phyloP scores from a whole-genome alignment of 495 filamentous ascomycete species.

The Neurospora sp. region DNA sequence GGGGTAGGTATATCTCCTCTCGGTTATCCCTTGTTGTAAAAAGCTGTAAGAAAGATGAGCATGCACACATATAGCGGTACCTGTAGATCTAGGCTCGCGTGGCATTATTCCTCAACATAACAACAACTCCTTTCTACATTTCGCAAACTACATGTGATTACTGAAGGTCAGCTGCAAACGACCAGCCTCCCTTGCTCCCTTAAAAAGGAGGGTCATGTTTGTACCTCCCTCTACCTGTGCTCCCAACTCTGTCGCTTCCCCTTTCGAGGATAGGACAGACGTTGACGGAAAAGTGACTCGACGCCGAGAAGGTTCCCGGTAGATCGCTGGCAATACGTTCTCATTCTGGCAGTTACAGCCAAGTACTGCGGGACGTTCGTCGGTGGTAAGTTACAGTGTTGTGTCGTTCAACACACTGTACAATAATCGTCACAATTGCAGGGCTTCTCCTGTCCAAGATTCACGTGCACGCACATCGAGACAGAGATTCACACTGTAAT shows the following conservation, averaged over 20 bases:
- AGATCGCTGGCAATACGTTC: not conserved
- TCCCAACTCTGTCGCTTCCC: not conserved
- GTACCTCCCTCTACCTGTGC: not conserved
- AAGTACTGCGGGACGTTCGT: not conserved
- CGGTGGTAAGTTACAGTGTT: not conserved
- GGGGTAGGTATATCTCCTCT: not conserved
- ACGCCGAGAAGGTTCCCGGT: not conserved
- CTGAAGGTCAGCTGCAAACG: not conserved
- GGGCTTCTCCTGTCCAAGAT: not conserved
- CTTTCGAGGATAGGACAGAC: not conserved
- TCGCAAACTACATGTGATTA: not conserved
- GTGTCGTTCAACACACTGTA: not conserved
- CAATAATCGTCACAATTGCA: not conserved
- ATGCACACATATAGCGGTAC: not conserved
- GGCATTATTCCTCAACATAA: not conserved
- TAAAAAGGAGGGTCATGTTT: not conserved
- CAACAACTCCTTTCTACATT: not conserved
- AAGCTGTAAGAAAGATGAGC: not conserved
- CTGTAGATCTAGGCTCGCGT: not conserved
- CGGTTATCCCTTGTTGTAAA: not conserved
- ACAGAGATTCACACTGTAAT: not conserved
- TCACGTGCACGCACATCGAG: not conserved
- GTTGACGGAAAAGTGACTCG: not conserved
- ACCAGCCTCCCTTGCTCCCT: not conserved
- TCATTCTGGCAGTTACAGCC: not conserved